phyloP scores from a whole-genome alignment of 257 asterid species.

The Datura wrightii region DNA sequence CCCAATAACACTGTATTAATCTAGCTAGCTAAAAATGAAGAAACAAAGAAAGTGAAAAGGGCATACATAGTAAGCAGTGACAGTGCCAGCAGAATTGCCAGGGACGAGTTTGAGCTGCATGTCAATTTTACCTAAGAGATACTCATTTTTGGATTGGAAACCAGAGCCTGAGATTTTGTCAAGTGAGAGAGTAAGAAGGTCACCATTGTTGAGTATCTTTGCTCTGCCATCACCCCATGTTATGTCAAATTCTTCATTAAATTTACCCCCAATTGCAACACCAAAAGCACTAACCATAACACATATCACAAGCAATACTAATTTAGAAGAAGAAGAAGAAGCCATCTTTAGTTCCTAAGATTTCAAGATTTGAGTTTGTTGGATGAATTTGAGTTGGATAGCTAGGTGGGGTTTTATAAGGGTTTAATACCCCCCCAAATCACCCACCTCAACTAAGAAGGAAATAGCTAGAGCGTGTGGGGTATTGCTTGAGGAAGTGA shows the following conservation, averaged over 20 bases:
- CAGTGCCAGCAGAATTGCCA: slow-evolving; percentile 75
- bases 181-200: too few species aligned
- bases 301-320: too few species aligned
- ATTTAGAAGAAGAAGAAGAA: not conserved
- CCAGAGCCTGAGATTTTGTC: too few species aligned
- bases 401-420: slow-evolving; percentile 12
- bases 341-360: not conserved
- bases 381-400: not conserved
- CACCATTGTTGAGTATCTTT: too few species aligned
- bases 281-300: too few species aligned
- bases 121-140: slow-evolving; percentile 64
- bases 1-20: too few species aligned
- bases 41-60: not conserved
- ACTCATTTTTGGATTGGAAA: slow-evolving; percentile 18
- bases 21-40: too few species aligned
- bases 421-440: too few species aligned
- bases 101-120: slow-evolving; percentile 78
- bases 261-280: slow-evolving; percentile 45
- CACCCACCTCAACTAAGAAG: too few species aligned
- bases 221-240: slow-evolving; percentile 65
- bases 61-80: slow-evolving; percentile 77
- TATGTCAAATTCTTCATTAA: slow-evolving; percentile 53
- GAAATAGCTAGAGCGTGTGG: too few species aligned
- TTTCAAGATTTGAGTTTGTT: not conserved
- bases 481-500: too few species aligned